phyloP scores from a whole-genome alignment of 371 early-diverging fungal species.

The Neoconidiobolus thromboides region DNA sequence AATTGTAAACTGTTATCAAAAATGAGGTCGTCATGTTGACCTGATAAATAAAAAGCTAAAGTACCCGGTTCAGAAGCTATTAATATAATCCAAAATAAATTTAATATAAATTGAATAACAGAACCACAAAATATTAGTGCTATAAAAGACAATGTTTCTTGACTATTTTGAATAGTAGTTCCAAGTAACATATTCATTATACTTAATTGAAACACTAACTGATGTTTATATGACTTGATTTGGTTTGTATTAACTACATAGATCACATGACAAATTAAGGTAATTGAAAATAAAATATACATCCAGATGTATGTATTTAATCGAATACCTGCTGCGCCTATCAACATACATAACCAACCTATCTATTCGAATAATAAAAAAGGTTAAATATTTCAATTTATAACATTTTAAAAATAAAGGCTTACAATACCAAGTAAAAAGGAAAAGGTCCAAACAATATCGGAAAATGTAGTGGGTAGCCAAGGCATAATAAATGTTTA shows the following conservation, averaged over 20 bases:
- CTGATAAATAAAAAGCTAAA: constrained; percentile 1
- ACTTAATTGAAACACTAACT: background rate
- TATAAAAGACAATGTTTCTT: background rate
- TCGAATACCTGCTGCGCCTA: background rate
- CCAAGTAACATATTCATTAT: background rate
- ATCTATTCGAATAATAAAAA: background rate
- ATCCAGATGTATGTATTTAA: background rate
- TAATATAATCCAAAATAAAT: background rate
- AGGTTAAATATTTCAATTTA: background rate
- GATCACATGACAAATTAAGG: background rate
- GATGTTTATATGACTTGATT: background rate
- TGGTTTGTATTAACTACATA: background rate
- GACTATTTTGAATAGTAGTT: background rate
- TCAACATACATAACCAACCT: background rate
- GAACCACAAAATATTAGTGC: background rate
- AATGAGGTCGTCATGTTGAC: background rate
- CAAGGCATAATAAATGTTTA: too few species aligned
- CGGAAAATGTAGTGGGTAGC: background rate
- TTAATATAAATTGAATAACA: background rate
- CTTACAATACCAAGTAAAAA: background rate
- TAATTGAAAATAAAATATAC: background rate
- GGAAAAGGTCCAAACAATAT: background rate
- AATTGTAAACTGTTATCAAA: background rate
- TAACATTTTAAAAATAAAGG: background rate
- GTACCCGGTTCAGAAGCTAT: constrained; percentile 1